Conservation (phyloP, 169 alveolate genomes). For the Plasmodium coatneyi region DNA sequence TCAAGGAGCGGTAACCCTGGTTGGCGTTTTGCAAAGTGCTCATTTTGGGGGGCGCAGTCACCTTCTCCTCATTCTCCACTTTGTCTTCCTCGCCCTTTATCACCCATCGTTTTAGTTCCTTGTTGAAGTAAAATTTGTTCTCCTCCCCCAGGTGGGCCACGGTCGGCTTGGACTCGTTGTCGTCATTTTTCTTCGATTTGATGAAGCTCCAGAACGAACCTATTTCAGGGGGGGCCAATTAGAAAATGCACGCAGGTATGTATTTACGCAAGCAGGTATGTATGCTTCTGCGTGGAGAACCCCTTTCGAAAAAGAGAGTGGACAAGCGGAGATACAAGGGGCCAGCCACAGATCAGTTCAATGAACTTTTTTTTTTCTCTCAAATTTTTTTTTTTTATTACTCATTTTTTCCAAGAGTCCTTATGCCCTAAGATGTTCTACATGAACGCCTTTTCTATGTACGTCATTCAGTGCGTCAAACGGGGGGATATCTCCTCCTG, state of each 20-base stretch:
- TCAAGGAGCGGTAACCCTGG: slow-evolving; percentile 42
- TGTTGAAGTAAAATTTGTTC: slow-evolving; percentile 88
- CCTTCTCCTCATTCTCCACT: slow-evolving; percentile 63
- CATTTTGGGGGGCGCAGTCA: slow-evolving; percentile 69
- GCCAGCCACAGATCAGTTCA: neutral
- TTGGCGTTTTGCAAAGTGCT: slow-evolving; percentile 24
- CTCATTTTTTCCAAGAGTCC: neutral
- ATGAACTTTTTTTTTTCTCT: neutral
- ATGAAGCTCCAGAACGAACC: slow-evolving; percentile 73
- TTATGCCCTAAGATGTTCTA: neutral
- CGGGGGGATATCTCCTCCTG: neutral
- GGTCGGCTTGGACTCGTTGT: slow-evolving; percentile 35
- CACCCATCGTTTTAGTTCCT: slow-evolving; percentile 89
- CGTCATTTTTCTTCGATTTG: slow-evolving; percentile 63
- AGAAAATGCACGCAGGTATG: neutral
- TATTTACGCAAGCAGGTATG: neutral
- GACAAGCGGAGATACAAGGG: neutral
- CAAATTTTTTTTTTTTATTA: too few relatives aligned
- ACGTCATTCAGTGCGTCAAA: neutral
- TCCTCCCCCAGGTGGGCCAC: slow-evolving; percentile 89
- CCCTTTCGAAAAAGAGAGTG: neutral
- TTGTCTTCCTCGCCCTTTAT: slow-evolving; percentile 90
- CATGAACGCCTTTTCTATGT: neutral
- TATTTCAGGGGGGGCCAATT: neutral
- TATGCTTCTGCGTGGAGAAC: neutral